Conservation (phyloP, 345 rosid genomes). For the Psidium guajava region DNA sequence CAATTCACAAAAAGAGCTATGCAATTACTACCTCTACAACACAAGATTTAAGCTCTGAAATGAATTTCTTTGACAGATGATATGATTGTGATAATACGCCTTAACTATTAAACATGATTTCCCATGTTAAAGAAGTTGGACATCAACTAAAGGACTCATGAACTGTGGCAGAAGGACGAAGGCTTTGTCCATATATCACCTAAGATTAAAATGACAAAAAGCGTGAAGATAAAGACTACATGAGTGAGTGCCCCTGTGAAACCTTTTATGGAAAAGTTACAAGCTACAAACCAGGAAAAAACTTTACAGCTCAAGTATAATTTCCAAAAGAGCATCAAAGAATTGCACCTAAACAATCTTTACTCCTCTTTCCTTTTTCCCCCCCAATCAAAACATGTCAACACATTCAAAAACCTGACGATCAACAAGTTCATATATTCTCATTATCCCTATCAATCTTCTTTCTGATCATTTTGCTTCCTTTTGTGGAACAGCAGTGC, state of each 20-base stretch:
- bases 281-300: not conserved
- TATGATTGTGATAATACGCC: not conserved
- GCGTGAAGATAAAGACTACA: not conserved
- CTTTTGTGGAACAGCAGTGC: not conserved
- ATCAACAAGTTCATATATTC: not conserved
- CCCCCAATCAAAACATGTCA: not conserved
- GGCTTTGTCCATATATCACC: not conserved
- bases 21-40: not conserved
- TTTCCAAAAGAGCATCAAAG: not conserved
- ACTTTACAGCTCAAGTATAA: not conserved
- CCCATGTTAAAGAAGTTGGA: not conserved
- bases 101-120: not conserved
- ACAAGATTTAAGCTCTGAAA: not conserved
- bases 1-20: not conserved
- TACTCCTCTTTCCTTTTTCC: not conserved
- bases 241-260: not conserved
- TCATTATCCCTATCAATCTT: not conserved
- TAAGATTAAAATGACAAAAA: not conserved
- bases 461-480: not conserved
- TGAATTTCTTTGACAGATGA: not conserved
- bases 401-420: not conserved
- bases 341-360: not conserved
- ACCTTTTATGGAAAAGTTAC: not conserved
- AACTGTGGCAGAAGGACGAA: not conserved
- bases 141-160: not conserved